Percentiles rank a stretch among this genome's conserved stretches.
Evolutionary conservation across 129 eudicot genomes (phyloP).

Genomic region (Escallonia herrerae): DNA sequence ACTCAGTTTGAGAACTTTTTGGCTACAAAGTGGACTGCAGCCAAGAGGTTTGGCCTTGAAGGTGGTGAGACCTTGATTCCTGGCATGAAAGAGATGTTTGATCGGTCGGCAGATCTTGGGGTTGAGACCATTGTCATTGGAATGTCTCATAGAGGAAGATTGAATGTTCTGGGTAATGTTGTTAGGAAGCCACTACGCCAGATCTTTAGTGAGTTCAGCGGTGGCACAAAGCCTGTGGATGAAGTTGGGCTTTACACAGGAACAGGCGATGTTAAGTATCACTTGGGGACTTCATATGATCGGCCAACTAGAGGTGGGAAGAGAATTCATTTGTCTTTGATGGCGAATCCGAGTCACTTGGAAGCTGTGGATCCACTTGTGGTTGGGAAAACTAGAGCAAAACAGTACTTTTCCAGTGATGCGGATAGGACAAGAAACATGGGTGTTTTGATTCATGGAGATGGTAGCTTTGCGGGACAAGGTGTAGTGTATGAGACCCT

Average conservation of each 20-base stretch:
- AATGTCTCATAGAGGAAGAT: conserved; percentile 94
- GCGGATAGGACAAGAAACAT: conserved; percentile 72
- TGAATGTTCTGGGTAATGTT: conserved; percentile 89
- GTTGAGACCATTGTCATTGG: conserved; percentile 98
- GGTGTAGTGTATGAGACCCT: conserved; percentile 94
- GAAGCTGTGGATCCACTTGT: conserved; percentile 99
- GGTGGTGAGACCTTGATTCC: conserved; percentile 96
- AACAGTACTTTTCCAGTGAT: conserved; percentile 86
- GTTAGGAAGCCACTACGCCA: conserved; percentile 87
- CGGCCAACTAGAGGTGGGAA: conserved; percentile 97
- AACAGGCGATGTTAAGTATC: conserved; percentile 97
- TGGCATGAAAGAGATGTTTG: conserved; percentile 99
- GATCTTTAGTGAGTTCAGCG: conserved; percentile 88
- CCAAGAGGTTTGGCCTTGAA: conserved; percentile 95
- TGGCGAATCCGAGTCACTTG: conserved; percentile 96
- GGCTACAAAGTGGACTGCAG: conserved; percentile 98
- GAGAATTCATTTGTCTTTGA: conserved; percentile 84
- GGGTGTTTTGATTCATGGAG: conserved; percentile 90
- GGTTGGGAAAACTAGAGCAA: conserved; percentile 90
- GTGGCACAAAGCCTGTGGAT: conserved; percentile 84
- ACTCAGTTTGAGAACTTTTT: conserved; percentile 91
- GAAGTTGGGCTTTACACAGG: conserved; percentile 95
- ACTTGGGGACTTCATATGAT: conserved; percentile 94
- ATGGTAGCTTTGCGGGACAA: conserved; percentile 97
- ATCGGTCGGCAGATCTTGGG: conserved; percentile 90